Evolutionary conservation across 305 asterid genomes (phyloP).

Genomic region (Solanum hybrid): DNA sequence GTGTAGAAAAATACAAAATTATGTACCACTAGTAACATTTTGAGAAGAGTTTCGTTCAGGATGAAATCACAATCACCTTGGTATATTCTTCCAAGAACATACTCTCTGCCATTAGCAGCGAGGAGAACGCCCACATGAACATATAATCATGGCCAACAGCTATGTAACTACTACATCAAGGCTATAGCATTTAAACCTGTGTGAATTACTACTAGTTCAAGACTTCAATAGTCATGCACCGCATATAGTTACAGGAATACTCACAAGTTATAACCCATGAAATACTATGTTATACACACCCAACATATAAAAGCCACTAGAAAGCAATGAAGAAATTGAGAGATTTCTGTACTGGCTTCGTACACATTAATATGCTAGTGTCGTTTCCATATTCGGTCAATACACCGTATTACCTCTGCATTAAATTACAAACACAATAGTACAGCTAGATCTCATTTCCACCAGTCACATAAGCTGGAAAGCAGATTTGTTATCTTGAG

Average conservation of each 20-base stretch:
- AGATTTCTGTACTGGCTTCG: background rate
- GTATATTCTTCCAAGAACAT: background rate
- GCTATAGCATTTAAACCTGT: background rate
- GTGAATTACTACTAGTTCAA: background rate
- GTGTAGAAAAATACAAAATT: background rate
- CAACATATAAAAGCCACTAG: background rate
- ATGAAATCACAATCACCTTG: background rate
- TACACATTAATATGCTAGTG: background rate
- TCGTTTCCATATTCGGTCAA: background rate
- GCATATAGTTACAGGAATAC: background rate
- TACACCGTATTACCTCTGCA: background rate
- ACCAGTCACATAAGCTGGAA: background rate
- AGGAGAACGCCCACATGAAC: background rate
- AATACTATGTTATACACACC: background rate
- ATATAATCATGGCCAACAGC: background rate
- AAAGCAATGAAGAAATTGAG: background rate
- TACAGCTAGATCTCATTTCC: background rate
- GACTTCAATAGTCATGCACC: background rate
- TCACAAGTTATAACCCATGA: background rate
- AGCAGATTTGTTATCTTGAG: background rate
- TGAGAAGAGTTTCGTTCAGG: background rate
- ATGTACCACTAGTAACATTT: background rate
- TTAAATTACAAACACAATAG: background rate
- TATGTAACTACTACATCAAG: background rate
- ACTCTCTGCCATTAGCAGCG: background rate